Evolutionary conservation across 139 green algal species (phyloP).

Genomic region (Chlorella sp.): DNA sequence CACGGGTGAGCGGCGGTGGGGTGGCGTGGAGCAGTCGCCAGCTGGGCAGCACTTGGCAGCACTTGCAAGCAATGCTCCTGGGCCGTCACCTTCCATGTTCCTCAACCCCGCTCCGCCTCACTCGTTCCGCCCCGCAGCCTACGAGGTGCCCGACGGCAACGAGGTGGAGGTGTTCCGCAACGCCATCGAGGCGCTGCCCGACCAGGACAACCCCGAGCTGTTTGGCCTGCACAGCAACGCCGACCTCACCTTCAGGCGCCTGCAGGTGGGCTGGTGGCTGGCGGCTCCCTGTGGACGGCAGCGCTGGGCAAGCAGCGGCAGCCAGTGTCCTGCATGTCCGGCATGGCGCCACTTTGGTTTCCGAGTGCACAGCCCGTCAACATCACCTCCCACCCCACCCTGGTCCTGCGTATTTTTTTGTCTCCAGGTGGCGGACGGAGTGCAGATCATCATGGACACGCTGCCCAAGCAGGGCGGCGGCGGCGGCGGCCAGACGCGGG

Average conservation of each 20-base stretch:
- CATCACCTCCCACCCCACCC: not conserved
- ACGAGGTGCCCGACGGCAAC: conserved; percentile 75
- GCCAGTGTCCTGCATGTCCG: too few species aligned
- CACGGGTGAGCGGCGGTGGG: not conserved
- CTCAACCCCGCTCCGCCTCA: too few species aligned
- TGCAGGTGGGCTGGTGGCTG: conserved; percentile 49
- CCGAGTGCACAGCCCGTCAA: too few species aligned
- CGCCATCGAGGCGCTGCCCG: conserved; percentile 85
- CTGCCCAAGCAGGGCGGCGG: conserved; percentile 82
- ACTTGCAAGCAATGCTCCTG: too few species aligned
- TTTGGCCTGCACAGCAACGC: conserved; percentile 96
- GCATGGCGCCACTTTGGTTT: too few species aligned
- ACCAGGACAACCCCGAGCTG: conserved; percentile 87
- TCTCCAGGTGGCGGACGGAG: conserved; percentile 68
- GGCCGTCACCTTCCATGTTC: too few species aligned
- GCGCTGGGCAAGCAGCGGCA: not conserved
- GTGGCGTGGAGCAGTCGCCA: too few species aligned
- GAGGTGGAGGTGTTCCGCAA: conserved; percentile 85
- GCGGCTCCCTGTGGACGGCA: not conserved
- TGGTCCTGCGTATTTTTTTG: too few species aligned
- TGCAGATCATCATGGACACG: conserved; percentile 88
- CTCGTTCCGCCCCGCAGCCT: too few species aligned
- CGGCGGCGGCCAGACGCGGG: conserved; percentile 70
- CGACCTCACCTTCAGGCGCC: conserved; percentile 92
- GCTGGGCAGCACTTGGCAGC: too few species aligned